phyloP scores from a whole-genome alignment of 2,329 filamentous ascomycete species.

The Huntiella bhutanensis region DNA sequence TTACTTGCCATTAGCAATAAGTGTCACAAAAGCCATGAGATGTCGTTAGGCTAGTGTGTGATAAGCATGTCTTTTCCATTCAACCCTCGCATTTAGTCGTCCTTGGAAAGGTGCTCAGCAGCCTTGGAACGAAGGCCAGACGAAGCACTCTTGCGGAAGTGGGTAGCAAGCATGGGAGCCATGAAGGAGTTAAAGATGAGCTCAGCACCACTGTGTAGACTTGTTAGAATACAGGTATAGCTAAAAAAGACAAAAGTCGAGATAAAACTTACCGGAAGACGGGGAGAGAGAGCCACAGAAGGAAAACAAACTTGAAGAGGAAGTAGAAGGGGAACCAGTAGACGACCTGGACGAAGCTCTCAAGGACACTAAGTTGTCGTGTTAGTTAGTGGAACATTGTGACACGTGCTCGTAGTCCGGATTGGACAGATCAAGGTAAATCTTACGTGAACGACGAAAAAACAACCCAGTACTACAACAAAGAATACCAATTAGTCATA shows the following conservation, averaged over 20 bases:
- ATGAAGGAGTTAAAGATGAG: conserved; percentile 93
- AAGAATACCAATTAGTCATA: neutral
- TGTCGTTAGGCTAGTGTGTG: neutral
- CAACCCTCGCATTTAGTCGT: conserved; percentile 30
- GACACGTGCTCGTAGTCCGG: conserved; percentile 4
- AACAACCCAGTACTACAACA: conserved; percentile 62
- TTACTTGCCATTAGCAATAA: neutral
- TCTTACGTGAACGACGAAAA: conserved; percentile 59
- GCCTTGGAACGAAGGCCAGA: conserved; percentile 69
- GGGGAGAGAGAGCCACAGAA: conserved; percentile 95
- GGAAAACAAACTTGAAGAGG: conserved; percentile 95
- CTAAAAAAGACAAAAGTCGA: conserved; percentile 12
- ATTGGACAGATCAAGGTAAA: neutral
- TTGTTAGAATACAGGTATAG: conserved; percentile 3
- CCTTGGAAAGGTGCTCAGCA: conserved; percentile 56
- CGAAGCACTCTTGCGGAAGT: conserved; percentile 62
- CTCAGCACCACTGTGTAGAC: conserved; percentile 59
- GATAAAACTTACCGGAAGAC: conserved; percentile 56
- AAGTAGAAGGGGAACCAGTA: conserved; percentile 99
- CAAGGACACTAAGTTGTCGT: conserved; percentile 37
- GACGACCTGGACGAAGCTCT: conserved; percentile 66
- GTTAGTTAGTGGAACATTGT: conserved; percentile 12
- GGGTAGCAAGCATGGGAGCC: conserved; percentile 75
- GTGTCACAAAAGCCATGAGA: neutral
- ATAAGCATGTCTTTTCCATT: neutral